Evolutionary conservation across 768 basidiomycete species (phyloP).

Genomic region (Naematelia aurantialba): DNA sequence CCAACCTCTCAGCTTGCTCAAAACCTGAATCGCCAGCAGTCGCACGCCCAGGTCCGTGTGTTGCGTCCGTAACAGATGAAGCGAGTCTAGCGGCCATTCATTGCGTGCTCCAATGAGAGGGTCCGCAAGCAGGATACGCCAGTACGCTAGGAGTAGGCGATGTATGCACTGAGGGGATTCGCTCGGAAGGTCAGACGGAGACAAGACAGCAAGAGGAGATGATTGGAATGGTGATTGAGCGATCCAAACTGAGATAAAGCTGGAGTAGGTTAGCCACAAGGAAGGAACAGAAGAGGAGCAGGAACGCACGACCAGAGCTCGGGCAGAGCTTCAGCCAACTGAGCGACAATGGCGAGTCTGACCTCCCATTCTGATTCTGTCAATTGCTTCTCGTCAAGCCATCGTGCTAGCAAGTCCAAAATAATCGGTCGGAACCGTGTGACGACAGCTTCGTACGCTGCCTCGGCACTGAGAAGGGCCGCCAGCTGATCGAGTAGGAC

Average conservation of each 20-base stretch:
- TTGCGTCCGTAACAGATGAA: slow-evolving; percentile 56
- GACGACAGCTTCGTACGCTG: slow-evolving; percentile 53
- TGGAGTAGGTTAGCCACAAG: slow-evolving; percentile 16
- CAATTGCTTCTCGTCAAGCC: slow-evolving; percentile 60
- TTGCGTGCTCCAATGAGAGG: slow-evolving; percentile 62
- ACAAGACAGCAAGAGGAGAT: slow-evolving; percentile 28
- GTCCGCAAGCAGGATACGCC: slow-evolving; percentile 72
- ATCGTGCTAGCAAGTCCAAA: slow-evolving; percentile 73
- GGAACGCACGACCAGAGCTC: slow-evolving; percentile 48
- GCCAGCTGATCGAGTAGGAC: slow-evolving; percentile 57
- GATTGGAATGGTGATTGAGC: slow-evolving; percentile 54
- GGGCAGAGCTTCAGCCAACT: slow-evolving; percentile 55
- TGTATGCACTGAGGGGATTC: slow-evolving; percentile 57
- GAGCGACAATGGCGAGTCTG: slow-evolving; percentile 38
- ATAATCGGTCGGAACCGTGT: slow-evolving; percentile 70
- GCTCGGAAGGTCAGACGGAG: background rate
- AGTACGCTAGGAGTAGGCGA: slow-evolving; percentile 69
- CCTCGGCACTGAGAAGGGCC: slow-evolving; percentile 52
- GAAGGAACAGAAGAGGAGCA: background rate
- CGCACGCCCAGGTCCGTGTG: slow-evolving; percentile 65
- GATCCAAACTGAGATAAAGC: slow-evolving; percentile 13
- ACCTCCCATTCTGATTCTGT: slow-evolving; percentile 36
- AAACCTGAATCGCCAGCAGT: slow-evolving; percentile 71
- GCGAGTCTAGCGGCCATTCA: slow-evolving; percentile 59
- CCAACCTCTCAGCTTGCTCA: slow-evolving; percentile 72